Evolutionary conservation across 371 early-diverging fungal species (phyloP).

Genomic region (Lichtheimia corymbifera): DNA sequence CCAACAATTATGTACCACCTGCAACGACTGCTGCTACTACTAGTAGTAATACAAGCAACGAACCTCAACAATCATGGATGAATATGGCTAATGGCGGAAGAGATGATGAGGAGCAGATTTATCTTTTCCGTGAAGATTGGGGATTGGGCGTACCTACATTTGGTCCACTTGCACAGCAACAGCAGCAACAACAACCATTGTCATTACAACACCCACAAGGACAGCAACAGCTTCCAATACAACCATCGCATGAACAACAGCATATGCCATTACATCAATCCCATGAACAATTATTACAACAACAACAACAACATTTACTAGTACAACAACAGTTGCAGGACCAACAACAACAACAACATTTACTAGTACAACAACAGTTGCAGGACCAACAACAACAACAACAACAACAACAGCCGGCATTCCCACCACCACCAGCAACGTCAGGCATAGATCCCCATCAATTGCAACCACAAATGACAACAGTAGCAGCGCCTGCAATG

Average conservation of each 20-base stretch:
- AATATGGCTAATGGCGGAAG: too few species aligned
- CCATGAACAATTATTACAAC: not conserved
- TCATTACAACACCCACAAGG: not conserved
- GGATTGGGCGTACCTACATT: too few species aligned
- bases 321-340: slow-evolving; percentile 11
- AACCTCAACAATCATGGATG: too few species aligned
- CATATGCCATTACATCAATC: not conserved
- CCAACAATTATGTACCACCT: too few species aligned
- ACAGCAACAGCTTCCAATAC: not conserved
- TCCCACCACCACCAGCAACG: too few species aligned
- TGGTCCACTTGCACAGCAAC: not conserved
- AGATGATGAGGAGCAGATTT: too few species aligned
- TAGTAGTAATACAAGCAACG: too few species aligned
- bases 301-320: not conserved
- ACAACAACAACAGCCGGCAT: not conserved
- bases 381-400: slow-evolving; percentile 10
- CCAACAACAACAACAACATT: slow-evolving; percentile 3
- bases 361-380: slow-evolving; percentile 7
- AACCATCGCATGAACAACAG: not conserved
- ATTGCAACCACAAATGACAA: too few species aligned
- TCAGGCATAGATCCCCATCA: too few species aligned
- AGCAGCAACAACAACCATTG: not conserved
- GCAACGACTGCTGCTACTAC: too few species aligned
- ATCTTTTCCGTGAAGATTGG: too few species aligned
- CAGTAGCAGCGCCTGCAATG: too few species aligned